phyloP scores from a whole-genome alignment of 164 flowering plant species.

The Warburgia ugandensis region DNA sequence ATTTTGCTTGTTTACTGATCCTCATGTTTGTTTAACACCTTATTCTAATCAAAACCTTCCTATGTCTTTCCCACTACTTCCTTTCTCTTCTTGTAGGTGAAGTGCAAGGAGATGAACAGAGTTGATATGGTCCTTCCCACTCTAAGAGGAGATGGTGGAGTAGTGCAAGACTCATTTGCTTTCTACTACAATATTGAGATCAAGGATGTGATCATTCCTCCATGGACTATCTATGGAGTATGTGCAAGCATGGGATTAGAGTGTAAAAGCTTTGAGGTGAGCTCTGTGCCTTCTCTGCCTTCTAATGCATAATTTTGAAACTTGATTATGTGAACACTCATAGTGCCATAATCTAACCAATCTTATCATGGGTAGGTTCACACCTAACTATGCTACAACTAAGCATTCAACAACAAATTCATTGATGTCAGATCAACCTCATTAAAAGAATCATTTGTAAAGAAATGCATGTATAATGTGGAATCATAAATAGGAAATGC shows the following conservation, averaged over 20 bases:
- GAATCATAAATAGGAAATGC: too few relatives aligned
- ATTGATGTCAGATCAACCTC: too few relatives aligned
- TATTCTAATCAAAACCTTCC: not conserved
- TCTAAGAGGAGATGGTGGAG: constrained; percentile 22
- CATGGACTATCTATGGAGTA: constrained; percentile 61
- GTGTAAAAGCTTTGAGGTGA: constrained; percentile 61
- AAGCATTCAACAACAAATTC: too few relatives aligned
- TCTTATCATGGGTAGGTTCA: too few relatives aligned
- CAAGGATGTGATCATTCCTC: constrained; percentile 65
- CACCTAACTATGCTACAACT: too few relatives aligned
- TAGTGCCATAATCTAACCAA: too few relatives aligned
- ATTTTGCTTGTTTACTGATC: too few relatives aligned
- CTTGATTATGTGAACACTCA: too few relatives aligned
- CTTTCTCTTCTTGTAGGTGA: constrained; percentile 53
- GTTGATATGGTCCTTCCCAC: constrained; percentile 29
- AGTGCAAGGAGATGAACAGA: constrained; percentile 65
- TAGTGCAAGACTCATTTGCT: constrained; percentile 20
- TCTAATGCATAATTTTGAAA: too few relatives aligned
- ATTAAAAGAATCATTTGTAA: too few relatives aligned
- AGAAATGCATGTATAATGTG: too few relatives aligned
- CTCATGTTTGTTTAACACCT: not conserved
- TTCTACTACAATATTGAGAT: constrained; percentile 70
- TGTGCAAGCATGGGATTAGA: constrained; percentile 54
- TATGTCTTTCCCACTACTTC: not conserved
- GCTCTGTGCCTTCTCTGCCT: constrained; percentile 32